phyloP scores from a whole-genome alignment of 2,329 filamentous ascomycete genomes.

The Aureobasidium pullulans region DNA sequence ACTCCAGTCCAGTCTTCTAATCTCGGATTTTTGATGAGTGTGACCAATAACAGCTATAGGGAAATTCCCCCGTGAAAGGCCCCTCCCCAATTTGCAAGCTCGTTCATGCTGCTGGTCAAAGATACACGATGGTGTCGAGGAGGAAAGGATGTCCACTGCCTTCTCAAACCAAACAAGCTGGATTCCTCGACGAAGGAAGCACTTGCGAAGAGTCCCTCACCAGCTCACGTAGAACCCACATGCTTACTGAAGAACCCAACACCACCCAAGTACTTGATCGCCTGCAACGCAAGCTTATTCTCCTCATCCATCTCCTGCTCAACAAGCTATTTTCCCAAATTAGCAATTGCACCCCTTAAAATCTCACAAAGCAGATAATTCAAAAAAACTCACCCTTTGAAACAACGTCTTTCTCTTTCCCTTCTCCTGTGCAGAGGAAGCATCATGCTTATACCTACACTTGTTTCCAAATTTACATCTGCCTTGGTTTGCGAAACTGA shows the following conservation, averaged over 20 bases:
- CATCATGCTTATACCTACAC: constrained; percentile 28
- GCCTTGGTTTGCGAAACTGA: constrained; percentile 26
- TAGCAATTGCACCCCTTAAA: neutral
- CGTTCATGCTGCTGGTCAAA: no score
- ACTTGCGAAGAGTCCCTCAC: neutral
- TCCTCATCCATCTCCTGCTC: constrained; percentile 39
- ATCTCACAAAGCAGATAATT: neutral
- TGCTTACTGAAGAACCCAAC: constrained; percentile 31
- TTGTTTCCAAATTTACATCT: constrained; percentile 26
- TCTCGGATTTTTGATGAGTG: no score
- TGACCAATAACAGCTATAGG: no score
- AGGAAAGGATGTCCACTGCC: no score
- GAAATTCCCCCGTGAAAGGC: no score
- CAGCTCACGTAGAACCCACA: neutral
- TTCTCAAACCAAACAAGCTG: no score
- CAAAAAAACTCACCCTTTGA: constrained; percentile 13
- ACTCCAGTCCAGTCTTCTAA: no score
- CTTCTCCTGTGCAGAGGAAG: neutral
- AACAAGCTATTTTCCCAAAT: constrained; percentile 21
- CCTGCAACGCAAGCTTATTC: constrained; percentile 35
- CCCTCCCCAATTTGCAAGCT: no score
- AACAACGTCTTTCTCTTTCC: constrained; percentile 16
- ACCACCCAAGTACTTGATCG: constrained; percentile 40
- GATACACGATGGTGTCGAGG: no score
- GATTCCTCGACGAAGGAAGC: no score